Evolutionary conservation across 1,284 basidiomycete species (phyloP), one percentile per base, ranked within the genome.

Genomic region (Thecaphora thlaspeos): DNA sequence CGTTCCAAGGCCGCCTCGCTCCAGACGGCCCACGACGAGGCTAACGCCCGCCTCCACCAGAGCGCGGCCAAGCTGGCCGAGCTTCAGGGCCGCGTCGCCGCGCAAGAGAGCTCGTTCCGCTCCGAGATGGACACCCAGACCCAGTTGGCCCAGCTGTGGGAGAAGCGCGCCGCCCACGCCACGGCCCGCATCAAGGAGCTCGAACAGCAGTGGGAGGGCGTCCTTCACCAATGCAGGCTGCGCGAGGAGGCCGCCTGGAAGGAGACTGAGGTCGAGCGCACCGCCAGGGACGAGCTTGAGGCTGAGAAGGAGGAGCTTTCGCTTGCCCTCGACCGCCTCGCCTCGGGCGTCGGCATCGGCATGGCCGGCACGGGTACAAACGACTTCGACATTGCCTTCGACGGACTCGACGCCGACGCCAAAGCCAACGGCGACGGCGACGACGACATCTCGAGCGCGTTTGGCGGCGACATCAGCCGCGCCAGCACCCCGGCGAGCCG

Each of bases 121-220:
- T 84, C 82, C 51, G 90, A 93, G 76, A 85, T 86, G 1, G 84
- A 82, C 26, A 84, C 85, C 15, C 81, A 91, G 63, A 84, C 84
- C 51, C 82, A 89, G 37, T 80, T 92, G 17, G 85, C 89, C 18
- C 80, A 82, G 17, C 84, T 91, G 81, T 86, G 92, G 82, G 89
- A 93, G 73, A 86, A 87, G 56, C 83, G 90, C 26, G 89, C 91
- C 76, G 83, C 84, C 40, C 86, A 90, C 62, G 83, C 88, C 15
- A 88, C 88, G 78, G 83, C 84, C 37, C 84, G 90, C 44, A 86
- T 91, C 3, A 85, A 89, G 34, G 81, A 82, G 42, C 85, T 93
- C 55, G 90, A 92, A 78, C 81, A 80, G 43, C 87, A 91, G 61
- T 91, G 87, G 85, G 85, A 86, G 28, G 82, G 81, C 15, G 83